These are phyloP conservation scores for Penicillium canescens DNA, from an alignment of 495 filamentous ascomycete species.

Conservation along the genomic window DNA sequence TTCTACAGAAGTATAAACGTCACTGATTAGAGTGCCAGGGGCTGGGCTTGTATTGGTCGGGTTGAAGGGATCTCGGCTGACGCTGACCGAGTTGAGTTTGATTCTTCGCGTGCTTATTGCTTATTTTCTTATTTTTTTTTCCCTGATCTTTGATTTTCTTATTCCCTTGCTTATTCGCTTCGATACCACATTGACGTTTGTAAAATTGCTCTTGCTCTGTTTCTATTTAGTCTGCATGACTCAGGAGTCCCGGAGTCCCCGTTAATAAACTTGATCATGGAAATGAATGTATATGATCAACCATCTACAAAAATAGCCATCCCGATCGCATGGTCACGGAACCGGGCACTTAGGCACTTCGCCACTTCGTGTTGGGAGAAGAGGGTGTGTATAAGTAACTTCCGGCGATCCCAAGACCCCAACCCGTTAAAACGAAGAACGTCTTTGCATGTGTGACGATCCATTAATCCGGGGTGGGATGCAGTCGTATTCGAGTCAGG, in stretches of 20 bases:
- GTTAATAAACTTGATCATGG: not conserved
- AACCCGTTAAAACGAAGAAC: too few relatives aligned
- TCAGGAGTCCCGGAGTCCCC: constrained; percentile 1
- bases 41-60: not conserved
- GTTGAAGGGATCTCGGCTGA: too few relatives aligned
- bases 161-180: constrained; percentile 3
- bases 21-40: constrained; percentile 22
- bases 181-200: constrained; percentile 7
- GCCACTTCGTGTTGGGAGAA: too few relatives aligned
- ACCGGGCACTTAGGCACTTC: too few relatives aligned
- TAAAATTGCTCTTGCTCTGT: constrained; percentile 7
- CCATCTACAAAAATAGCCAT: not conserved
- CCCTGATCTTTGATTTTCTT: not conserved
- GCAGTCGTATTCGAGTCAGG: too few relatives aligned
- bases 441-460: too few relatives aligned
- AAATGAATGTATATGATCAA: too few relatives aligned
- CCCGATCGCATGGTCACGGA: not conserved
- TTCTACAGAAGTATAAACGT: constrained; percentile 45
- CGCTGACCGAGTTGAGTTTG: too few relatives aligned
- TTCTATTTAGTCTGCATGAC: constrained; percentile 7
- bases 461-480: too few relatives aligned
- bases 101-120: constrained; percentile 2
- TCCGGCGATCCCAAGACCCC: too few relatives aligned
- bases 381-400: too few relatives aligned
- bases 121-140: constrained; percentile 9